Base-by-base conservation (phyloP, 1,284 basidiomycete species). In the Cutaneotrichosporon arboriforme region DNA sequence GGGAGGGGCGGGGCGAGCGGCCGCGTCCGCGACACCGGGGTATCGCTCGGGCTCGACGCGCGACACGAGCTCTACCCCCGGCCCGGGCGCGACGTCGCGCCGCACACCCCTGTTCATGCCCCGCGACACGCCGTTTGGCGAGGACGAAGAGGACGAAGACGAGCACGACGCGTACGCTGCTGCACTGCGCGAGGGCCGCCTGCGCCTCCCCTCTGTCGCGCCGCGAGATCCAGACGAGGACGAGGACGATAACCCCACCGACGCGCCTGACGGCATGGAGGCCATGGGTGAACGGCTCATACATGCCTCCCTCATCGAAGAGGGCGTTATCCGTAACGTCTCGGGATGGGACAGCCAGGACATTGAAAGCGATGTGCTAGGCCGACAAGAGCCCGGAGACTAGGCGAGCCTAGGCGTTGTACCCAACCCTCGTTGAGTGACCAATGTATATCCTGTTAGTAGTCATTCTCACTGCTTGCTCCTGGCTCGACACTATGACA, bases 131-230 rank as follows among this genome's bases (percentile, higher is more conserved):
- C 68, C 70, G 9, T 71, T 72, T 39, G 71, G 61, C 13, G 58
- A 64, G 17, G 69, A 73, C 54, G 72, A 73, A 40, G 72, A 73
- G 39, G 70, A 73, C 47, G 70, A 71, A 56, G 69, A 72, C 48
- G 69, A 61, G n/a, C 72, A 74, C 45, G 64, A 69, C 46, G 64
- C 57, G 13, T 74, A 70, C 51, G 64, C 65, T 14, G 56, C 58
- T 12, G 69, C 68, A 1, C 51, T 74, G 17, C 40, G 66, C 17
- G 59, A 68, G 48, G 72, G 72, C 2, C 55, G 70, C 36, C 41
- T 62, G 31, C 48, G 70, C 22, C 54, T 74, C n/a, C 72, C 72
- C 1, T 62, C 59, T 7, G 65, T 72, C 8, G 58, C 56, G 26
- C 63, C 67, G 57, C 51, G 66, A 59, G 46, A 73, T 33, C 65